phyloP scores from a whole-genome alignment of 179 eudicot genomes.

The Pouteria campechiana region DNA sequence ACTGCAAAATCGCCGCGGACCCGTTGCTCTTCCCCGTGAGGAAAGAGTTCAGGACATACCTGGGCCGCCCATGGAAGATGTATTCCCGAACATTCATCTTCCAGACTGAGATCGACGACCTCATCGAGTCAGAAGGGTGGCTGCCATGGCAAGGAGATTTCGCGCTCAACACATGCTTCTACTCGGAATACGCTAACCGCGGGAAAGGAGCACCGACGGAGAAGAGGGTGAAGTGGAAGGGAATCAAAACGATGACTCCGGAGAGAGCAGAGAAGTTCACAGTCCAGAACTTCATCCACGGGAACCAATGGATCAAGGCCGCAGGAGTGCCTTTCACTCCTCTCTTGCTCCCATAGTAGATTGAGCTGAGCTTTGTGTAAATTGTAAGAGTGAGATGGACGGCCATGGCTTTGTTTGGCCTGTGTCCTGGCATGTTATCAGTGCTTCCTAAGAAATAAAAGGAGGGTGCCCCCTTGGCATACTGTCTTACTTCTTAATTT shows the following conservation, averaged over 20 bases:
- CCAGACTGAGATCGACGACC: conserved; percentile 34
- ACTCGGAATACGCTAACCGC: conserved; percentile 35
- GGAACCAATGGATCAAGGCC: conserved; percentile 30
- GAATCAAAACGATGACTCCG: conserved; percentile 24
- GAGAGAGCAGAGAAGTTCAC: conserved; percentile 19
- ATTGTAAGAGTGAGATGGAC: too few relatives aligned
- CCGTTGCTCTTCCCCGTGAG: conserved; percentile 1
- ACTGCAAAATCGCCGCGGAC: conserved; percentile 27
- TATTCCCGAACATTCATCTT: conserved; percentile 41
- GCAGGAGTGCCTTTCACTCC: conserved; percentile 30
- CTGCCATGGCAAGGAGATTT: conserved; percentile 28
- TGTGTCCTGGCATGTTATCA: too few relatives aligned
- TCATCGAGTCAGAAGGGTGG: conserved; percentile 54
- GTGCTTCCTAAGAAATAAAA: too few relatives aligned
- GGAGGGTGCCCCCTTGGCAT: too few relatives aligned
- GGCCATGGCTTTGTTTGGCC: too few relatives aligned
- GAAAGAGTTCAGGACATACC: conserved; percentile 17
- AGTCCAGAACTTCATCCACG: conserved; percentile 15
- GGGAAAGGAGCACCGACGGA: conserved; percentile 29
- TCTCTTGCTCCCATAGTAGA: too few relatives aligned
- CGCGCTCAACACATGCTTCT: conserved; percentile 21
- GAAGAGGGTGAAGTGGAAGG: conserved; percentile 41
- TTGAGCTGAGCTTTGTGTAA: too few relatives aligned
- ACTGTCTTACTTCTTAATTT: too few relatives aligned
- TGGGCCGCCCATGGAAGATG: conserved; percentile 57